Evolutionary conservation across 306 rosid genomes (phyloP), one percentile per base, ranked within the genome.

Genomic region (Hippophae rhamnoides): DNA sequence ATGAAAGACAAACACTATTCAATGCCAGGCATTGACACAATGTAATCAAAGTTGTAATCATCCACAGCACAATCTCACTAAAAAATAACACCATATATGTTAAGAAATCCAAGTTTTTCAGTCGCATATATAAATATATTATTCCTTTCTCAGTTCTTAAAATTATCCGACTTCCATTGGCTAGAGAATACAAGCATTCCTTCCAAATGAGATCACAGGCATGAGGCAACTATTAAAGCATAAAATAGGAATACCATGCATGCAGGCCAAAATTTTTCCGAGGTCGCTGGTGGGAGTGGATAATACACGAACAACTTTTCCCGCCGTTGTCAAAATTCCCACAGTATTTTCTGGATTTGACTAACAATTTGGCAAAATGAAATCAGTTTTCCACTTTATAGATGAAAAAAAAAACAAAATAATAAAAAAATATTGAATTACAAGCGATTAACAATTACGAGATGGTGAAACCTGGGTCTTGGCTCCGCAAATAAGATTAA

Each of bases 401-500:
- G 14, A 2, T n/a, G 9, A 7, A 6, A 50, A 7, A 6, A 50
- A 71, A 56, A 23, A 52, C 14, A 10, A 5, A 0, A 57, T 38
- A 45, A 53, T 26, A 31, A 18, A 47, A 7, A 13, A 41, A 13
- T 44, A 13, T 56, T 48, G 25, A 58, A 31, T 38, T 27, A 31
- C 7, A 49, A 9, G 53, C 1, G 38, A 31, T 31, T 31, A 6
- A 13, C 2, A 49, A 13, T 40, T 60, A 68, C 38, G 31, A 14
- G 7, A 27, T 8, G 3, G 5, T 31, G 46, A 43, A 38, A 89
- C 86, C 84, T 85, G 94, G 18, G 96, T 88, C 78, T 88, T 88
- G 57, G 94, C 96, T 61, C 96, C 96, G 47, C 96, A 88, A 53
- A 88, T 82, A 66, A 85, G 80, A 76, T 81, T 85, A 13, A 82